Evolutionary conservation across 371 early-diverging fungal genomes (phyloP).

Genomic region (Rozella allomycis): DNA sequence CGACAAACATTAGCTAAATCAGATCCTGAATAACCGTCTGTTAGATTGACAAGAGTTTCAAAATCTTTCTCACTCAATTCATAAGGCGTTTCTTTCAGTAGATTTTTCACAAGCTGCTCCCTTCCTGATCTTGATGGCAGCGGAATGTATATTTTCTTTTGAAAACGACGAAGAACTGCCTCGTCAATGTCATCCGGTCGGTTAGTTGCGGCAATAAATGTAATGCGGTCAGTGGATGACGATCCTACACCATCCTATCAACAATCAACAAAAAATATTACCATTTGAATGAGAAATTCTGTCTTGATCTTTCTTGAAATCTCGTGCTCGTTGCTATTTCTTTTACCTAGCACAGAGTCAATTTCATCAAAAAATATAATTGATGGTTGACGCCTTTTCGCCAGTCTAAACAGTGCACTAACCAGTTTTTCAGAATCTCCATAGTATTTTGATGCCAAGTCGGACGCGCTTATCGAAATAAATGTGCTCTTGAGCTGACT

Average conservation of each 20-base stretch:
- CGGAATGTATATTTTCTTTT: conserved; percentile 89
- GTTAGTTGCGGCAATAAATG: conserved; percentile 89
- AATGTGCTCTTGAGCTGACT: conserved; percentile 83
- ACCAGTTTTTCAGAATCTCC: conserved; percentile 94
- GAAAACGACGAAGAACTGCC: conserved; percentile 90
- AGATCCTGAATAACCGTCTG: conserved; percentile 81
- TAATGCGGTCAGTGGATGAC: conserved; percentile 48
- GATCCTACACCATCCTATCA: conserved; percentile 74
- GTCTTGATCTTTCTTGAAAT: conserved; percentile 16
- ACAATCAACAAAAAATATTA: conserved; percentile 22
- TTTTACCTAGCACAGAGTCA: conserved; percentile 75
- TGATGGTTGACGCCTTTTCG: conserved; percentile 81
- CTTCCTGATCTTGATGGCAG: conserved; percentile 67
- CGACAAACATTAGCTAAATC: conserved; percentile 79
- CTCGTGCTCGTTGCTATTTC: conserved; percentile 34
- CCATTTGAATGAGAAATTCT: conserved; percentile 19
- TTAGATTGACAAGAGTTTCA: conserved; percentile 45
- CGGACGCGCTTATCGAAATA: conserved; percentile 77
- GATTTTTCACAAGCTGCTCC: conserved; percentile 71
- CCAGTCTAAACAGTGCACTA: conserved; percentile 80
- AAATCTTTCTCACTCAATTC: conserved; percentile 43
- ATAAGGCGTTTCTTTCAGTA: conserved; percentile 74
- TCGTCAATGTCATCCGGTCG: conserved; percentile 95
- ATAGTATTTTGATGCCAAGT: conserved; percentile 80
- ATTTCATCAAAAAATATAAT: conserved; percentile 97